These are phyloP conservation scores for Phytopythium montanum DNA, from an alignment of 352 stramenopile species.

Conservation along the genomic window DNA sequence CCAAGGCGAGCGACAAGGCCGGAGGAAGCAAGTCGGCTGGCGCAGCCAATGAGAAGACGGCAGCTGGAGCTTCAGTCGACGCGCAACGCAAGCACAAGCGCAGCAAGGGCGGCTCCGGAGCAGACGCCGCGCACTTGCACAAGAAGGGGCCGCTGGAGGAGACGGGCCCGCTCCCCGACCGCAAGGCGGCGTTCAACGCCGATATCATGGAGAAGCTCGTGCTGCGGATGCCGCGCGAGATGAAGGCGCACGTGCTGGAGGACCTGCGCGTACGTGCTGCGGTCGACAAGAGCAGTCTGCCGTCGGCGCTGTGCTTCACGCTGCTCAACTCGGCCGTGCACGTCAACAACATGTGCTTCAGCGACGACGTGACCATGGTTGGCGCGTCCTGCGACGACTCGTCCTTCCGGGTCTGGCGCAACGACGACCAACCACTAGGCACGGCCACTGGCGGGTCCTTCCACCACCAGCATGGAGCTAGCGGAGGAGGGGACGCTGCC, in stretches of 20 bases:
- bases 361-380: constrained; percentile 71
- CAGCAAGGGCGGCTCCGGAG: constrained; percentile 19
- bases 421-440: constrained; percentile 72
- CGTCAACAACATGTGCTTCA: constrained; percentile 84
- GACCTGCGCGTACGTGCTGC: constrained; percentile 50
- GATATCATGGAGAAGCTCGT: constrained; percentile 81
- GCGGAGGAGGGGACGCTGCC: constrained; percentile 15
- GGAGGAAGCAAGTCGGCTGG: background rate
- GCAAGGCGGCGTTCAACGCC: constrained; percentile 61
- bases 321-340: constrained; percentile 74
- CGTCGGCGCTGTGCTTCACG: constrained; percentile 75
- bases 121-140: constrained; percentile 11
- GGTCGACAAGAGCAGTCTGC: constrained; percentile 48
- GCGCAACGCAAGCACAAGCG: constrained; percentile 62
- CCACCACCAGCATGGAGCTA: constrained; percentile 38
- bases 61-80: constrained; percentile 14
- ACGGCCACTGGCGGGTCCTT: constrained; percentile 49
- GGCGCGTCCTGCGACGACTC: constrained; percentile 67
- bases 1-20: constrained; percentile 4
- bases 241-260: constrained; percentile 68
- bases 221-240: constrained; percentile 53
- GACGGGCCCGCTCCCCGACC: constrained; percentile 60
- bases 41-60: constrained; percentile 13
- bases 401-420: constrained; percentile 80
- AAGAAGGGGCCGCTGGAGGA: constrained; percentile 58